phyloP scores from a whole-genome alignment of 768 basidiomycete species.

The Phlebiopsis flavidoalba region DNA sequence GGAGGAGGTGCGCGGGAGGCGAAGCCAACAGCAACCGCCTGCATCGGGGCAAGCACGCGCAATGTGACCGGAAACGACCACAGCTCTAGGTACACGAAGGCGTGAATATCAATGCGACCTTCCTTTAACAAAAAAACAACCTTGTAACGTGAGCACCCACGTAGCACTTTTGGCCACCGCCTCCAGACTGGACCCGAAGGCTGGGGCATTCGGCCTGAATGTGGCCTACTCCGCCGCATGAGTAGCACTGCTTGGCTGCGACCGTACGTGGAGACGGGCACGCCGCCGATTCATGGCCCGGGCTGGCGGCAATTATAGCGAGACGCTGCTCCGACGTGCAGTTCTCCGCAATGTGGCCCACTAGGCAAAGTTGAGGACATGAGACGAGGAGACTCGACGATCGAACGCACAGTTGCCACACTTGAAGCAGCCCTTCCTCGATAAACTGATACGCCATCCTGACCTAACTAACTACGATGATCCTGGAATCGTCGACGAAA shows the following conservation, averaged over 20 bases:
- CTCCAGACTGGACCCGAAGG: conserved; percentile 54
- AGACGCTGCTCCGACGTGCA: conserved; percentile 85
- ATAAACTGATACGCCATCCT: conserved; percentile 78
- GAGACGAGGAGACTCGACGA: conserved; percentile 10
- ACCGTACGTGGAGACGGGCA: conserved; percentile 82
- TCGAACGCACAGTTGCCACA: conserved; percentile 79
- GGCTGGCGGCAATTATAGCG: conserved; percentile 92
- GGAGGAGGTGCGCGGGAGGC: conserved; percentile 68
- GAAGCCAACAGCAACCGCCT: conserved; percentile 39
- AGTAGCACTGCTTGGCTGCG: conserved; percentile 87
- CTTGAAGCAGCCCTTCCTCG: conserved; percentile 89
- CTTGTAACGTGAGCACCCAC: conserved; percentile 37
- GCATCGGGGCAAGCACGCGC: conserved; percentile 68
- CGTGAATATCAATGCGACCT: not conserved
- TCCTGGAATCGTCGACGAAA: conserved; percentile 14
- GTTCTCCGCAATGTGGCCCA: conserved; percentile 91
- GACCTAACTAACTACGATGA: conserved; percentile 28
- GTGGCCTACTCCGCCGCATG: conserved; percentile 89
- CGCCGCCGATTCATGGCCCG: conserved; percentile 84
- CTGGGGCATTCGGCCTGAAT: conserved; percentile 86
- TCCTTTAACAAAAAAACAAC: not conserved
- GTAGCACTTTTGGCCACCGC: conserved; percentile 71
- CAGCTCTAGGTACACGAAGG: conserved; percentile 48
- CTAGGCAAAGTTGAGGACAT: conserved; percentile 35
- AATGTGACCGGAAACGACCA: conserved; percentile 78